Conservation (phyloP, 345 rosid species). For the Dipteronia dyeriana region DNA sequence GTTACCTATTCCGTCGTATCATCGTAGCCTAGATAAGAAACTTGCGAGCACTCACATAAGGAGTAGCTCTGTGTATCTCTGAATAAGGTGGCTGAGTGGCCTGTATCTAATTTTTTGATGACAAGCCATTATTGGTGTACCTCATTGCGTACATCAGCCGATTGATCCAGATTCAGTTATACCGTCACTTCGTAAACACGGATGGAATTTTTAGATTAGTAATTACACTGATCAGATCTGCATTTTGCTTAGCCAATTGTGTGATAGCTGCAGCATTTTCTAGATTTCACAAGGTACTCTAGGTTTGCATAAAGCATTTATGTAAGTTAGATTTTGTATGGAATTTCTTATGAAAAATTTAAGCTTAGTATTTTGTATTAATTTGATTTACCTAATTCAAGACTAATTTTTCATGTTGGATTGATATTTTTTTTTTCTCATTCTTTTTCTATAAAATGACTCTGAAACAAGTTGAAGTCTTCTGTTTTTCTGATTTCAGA, state of each 20-base stretch:
- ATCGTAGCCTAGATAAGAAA: no score
- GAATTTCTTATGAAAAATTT: no score
- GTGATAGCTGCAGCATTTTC: background rate
- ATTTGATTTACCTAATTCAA: background rate
- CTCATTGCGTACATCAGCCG: background rate
- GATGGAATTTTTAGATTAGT: background rate
- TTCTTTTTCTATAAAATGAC: background rate
- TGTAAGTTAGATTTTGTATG: background rate
- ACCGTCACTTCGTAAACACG: background rate
- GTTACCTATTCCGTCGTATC: no score
- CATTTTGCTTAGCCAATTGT: background rate
- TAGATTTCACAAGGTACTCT: background rate
- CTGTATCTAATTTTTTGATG: no score
- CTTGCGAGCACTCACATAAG: no score
- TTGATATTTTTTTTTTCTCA: background rate
- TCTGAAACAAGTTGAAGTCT: background rate
- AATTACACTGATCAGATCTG: background rate
- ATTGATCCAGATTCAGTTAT: background rate
- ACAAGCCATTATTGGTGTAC: background rate
- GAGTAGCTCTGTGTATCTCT: no score
- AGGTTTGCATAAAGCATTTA: conserved; percentile 6
- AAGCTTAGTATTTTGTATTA: background rate
- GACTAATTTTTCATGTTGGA: background rate
- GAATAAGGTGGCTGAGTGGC: no score
- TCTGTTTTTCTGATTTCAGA: conserved; percentile 43